phyloP scores from a whole-genome alignment of 192 early-diverging fungal species.

The Backusella parvicylindrica region DNA sequence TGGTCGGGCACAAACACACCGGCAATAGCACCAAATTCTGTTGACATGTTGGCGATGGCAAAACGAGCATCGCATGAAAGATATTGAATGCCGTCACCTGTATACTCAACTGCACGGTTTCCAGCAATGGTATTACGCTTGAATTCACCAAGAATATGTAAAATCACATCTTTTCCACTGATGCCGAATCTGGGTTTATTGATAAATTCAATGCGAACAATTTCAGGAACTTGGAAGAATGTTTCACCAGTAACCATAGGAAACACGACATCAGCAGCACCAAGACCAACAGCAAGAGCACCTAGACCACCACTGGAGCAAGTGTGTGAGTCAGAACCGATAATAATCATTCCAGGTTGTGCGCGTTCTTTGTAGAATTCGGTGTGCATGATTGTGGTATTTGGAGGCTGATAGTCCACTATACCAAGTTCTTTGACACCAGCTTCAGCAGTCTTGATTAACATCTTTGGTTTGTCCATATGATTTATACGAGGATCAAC shows the following conservation, averaged over 20 bases:
- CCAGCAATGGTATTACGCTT: constrained; percentile 83
- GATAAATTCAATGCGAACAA: constrained; percentile 72
- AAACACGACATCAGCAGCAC: constrained; percentile 80
- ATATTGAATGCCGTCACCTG: constrained; percentile 71
- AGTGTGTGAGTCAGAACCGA: constrained; percentile 80
- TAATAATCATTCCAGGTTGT: constrained; percentile 76
- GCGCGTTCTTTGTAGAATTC: constrained; percentile 84
- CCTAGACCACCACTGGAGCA: constrained; percentile 81
- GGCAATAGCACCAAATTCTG: constrained; percentile 84
- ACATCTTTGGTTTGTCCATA: constrained; percentile 62
- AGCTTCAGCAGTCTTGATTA: constrained; percentile 60
- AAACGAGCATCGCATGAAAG: constrained; percentile 82
- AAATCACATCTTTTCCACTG: constrained; percentile 79
- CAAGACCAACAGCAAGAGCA: constrained; percentile 75
- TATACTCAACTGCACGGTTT: constrained; percentile 78
- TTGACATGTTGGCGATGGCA: constrained; percentile 81
- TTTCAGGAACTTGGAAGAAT: constrained; percentile 81
- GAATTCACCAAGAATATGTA: constrained; percentile 74
- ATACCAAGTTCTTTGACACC: constrained; percentile 71
- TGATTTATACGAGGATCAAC: constrained; percentile 74
- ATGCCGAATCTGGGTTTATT: constrained; percentile 74
- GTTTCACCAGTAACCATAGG: constrained; percentile 82
- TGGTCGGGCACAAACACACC: constrained; percentile 78
- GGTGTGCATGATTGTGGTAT: constrained; percentile 79
- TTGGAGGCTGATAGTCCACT: constrained; percentile 71